Base-by-base conservation (phyloP, 129 eudicot genomes). In the Chrysanthemum seticuspe region DNA sequence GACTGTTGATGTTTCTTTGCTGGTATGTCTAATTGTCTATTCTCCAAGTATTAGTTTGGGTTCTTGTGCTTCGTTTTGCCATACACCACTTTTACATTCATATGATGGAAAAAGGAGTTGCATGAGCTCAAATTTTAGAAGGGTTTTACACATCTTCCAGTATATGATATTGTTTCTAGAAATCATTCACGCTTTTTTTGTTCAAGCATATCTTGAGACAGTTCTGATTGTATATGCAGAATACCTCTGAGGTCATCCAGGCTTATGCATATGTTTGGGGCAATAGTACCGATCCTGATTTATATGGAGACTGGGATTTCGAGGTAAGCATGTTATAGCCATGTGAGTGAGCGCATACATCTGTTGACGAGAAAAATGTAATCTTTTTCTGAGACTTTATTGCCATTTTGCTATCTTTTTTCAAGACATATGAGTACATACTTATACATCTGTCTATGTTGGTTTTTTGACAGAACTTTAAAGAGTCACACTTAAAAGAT, bases 231-330 rank as follows among this genome's bases (percentile, higher is more conserved):
- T 50, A 61, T 80, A 66, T 76, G 85, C 85, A 93, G 98, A 97
- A 89, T 81, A 75, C 81, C 60, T 81, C 87, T 77, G 86, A 90
- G 76, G 86, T 78, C 70, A 19, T 84, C 61, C 80, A 85, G 65
- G 96, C 88, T 50, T 40, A 82, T 56, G 27, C 92, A 44, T 93
- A 93, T 80, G 90, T 93, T 68, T 93, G 97, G 97, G 84, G 27
- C 56, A 81, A 93, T 73, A 87, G 76, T 62, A 61, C 78, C 53
- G 98, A 90, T 83, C 97, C 97, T 55, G 62, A 86, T 78, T 69
- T 93, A 76, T 87, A 86, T 67, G 98, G 98, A 51, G 89, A 84
- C 23, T 93, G 98, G 98, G 73, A 89, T 83, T 88, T 93, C 74
- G 96, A 89, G 96, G 97, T 92, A 79, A 64, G 23, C 15, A 31